These are phyloP conservation scores for Trametes sanguinea DNA, from an alignment of 768 basidiomycete genomes.

Conservation along the genomic window DNA sequence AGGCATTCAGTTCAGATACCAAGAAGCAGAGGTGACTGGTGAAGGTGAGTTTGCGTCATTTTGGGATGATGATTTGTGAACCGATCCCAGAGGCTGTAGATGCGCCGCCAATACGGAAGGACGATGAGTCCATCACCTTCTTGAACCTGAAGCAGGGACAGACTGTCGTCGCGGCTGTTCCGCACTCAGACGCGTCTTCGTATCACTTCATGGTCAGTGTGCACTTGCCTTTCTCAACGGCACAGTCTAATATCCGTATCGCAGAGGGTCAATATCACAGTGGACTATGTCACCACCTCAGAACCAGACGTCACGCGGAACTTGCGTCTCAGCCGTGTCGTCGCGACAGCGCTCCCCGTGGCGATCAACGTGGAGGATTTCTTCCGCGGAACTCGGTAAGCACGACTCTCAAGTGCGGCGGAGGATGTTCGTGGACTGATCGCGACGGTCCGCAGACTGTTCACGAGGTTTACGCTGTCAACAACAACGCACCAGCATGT, in stretches of 20 bases:
- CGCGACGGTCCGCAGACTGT: conserved; percentile 52
- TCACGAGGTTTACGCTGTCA: conserved; percentile 90
- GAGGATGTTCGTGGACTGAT: not conserved
- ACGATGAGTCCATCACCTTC: conserved; percentile 49
- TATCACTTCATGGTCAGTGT: conserved; percentile 59
- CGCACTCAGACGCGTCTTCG: conserved; percentile 67
- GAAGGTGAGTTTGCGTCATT: conserved; percentile 31
- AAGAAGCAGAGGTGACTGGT: conserved; percentile 43
- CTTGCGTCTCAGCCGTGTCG: conserved; percentile 52
- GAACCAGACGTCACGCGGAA: conserved; percentile 57
- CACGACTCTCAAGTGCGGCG: not conserved
- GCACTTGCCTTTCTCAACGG: not conserved
- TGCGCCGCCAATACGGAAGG: conserved; percentile 34
- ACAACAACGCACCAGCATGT: conserved; percentile 77
- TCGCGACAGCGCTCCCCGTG: conserved; percentile 77
- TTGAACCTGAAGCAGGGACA: conserved; percentile 49
- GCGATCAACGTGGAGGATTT: conserved; percentile 96
- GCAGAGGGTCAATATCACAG: conserved; percentile 68
- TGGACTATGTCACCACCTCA: conserved; percentile 64
- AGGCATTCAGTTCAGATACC: conserved; percentile 48
- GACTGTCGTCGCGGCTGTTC: conserved; percentile 52
- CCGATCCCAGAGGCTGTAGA: conserved; percentile 8
- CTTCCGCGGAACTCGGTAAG: conserved; percentile 82
- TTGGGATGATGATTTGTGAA: not conserved
- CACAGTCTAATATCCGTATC: not conserved